phyloP scores from a whole-genome alignment of 768 basidiomycete genomes.

The Dentipellis sp. region DNA sequence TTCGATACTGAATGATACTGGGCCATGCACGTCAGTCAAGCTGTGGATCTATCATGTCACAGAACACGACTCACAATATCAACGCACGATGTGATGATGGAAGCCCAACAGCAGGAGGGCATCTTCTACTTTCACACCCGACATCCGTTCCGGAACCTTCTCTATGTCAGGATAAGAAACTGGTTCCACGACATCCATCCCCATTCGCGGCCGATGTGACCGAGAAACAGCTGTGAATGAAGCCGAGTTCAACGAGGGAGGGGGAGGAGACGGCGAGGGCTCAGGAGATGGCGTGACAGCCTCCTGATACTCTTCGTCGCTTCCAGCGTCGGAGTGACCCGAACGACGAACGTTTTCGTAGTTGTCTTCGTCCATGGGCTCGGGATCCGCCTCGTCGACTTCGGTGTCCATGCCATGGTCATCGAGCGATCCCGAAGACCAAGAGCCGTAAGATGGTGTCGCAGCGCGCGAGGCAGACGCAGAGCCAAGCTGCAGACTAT shows the following conservation, averaged over 20 bases:
- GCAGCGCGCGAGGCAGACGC: slow-evolving; percentile 42
- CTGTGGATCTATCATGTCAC: too few species aligned
- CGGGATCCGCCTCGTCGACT: slow-evolving; percentile 29
- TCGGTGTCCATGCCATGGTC: slow-evolving; percentile 17
- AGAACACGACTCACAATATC: slow-evolving; percentile 18
- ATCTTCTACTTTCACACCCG: slow-evolving; percentile 63
- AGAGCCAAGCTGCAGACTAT: slow-evolving; percentile 24
- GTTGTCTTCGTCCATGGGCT: slow-evolving; percentile 28
- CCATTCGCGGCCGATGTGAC: slow-evolving; percentile 14
- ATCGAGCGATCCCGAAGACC: slow-evolving; percentile 39
- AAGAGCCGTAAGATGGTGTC: slow-evolving; percentile 39
- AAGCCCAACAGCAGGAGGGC: slow-evolving; percentile 68
- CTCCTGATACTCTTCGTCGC: slow-evolving; percentile 53
- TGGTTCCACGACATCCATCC: slow-evolving; percentile 24
- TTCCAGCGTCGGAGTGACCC: slow-evolving; percentile 11
- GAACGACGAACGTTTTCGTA: not conserved
- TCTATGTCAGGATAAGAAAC: slow-evolving; percentile 39
- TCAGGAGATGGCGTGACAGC: slow-evolving; percentile 66
- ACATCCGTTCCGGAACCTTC: slow-evolving; percentile 27
- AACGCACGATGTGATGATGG: slow-evolving; percentile 56
- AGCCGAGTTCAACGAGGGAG: slow-evolving; percentile 19
- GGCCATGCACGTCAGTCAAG: too few species aligned
- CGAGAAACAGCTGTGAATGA: slow-evolving; percentile 16
- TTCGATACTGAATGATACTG: not conserved
- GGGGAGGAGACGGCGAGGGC: slow-evolving; percentile 28